Conservation (phyloP, 2,329 filamentous ascomycete genomes). For the Parastagonospora avenae region DNA sequence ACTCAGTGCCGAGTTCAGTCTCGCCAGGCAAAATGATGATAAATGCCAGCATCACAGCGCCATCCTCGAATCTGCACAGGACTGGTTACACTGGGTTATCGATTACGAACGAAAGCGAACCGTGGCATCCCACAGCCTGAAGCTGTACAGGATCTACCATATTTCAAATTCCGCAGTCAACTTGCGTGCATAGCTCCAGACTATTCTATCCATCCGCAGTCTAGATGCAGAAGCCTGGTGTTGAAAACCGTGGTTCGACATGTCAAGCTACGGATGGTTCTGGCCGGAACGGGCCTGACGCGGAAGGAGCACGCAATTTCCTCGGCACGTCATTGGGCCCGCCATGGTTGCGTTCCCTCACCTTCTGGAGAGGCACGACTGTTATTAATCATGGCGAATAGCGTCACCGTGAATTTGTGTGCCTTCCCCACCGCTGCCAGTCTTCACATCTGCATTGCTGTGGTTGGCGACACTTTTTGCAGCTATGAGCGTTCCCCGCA, state of each 20-base stretch:
- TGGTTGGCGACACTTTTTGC: conserved; percentile 1
- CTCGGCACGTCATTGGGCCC: conserved; percentile 30
- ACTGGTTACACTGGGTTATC: no score
- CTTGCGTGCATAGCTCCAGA: no score
- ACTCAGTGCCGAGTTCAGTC: no score
- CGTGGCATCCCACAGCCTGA: no score
- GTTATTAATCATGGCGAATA: conserved; percentile 20
- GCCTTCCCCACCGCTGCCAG: conserved; percentile 10
- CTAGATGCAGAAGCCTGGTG: not conserved
- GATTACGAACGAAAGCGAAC: no score
- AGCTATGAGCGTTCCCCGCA: conserved; percentile 40
- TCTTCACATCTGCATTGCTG: conserved; percentile 3
- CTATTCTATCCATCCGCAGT: no score
- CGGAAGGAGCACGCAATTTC: conserved; percentile 32
- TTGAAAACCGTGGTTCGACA: not conserved
- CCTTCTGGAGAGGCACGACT: conserved; percentile 10
- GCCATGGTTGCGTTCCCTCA: conserved; percentile 11
- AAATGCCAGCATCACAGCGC: no score
- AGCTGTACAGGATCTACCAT: no score
- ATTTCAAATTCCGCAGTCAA: no score
- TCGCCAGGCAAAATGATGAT: no score
- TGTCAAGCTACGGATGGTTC: not conserved
- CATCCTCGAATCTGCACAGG: no score
- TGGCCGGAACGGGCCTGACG: conserved; percentile 13
- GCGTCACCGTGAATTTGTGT: conserved; percentile 21